phyloP scores from a whole-genome alignment of 2,329 filamentous ascomycete genomes.

The Ophiocordyceps sinensis region DNA sequence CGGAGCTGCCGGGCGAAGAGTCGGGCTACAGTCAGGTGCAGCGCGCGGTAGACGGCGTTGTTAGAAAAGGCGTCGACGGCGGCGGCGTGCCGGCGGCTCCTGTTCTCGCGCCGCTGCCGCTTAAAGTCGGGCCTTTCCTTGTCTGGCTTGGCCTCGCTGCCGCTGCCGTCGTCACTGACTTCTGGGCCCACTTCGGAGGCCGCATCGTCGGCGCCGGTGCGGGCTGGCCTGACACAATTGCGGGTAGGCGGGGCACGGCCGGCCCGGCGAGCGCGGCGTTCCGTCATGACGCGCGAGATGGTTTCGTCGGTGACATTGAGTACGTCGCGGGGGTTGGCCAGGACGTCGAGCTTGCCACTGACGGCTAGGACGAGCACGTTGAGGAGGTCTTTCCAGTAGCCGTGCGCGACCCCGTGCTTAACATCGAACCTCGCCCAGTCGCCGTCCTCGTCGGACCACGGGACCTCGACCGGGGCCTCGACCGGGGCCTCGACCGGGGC shows the following conservation, averaged over 20 bases:
- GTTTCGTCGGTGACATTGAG: constrained; percentile 21
- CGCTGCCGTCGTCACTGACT: neutral
- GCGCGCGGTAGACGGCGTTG: constrained; percentile 31
- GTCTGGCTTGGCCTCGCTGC: neutral
- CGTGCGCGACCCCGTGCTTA: constrained; percentile 35
- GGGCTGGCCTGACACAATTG: too few species aligned
- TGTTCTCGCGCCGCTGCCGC: neutral
- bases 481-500: too few species aligned
- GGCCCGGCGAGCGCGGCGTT: neutral
- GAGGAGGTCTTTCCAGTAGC: constrained; percentile 48
- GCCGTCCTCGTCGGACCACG: neutral
- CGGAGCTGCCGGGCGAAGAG: constrained; percentile 42
- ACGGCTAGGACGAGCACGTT: constrained; percentile 40
- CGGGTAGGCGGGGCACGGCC: too few species aligned
- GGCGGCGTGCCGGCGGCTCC: neutral
- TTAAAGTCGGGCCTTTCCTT: neutral
- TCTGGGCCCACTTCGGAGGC: neutral
- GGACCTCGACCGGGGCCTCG: too few species aligned
- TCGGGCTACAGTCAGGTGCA: constrained; percentile 37
- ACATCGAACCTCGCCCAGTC: constrained; percentile 21
- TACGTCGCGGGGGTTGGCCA: constrained; percentile 23
- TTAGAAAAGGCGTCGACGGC: constrained; percentile 19
- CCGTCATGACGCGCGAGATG: constrained; percentile 2
- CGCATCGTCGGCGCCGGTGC: neutral
- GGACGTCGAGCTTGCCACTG: constrained; percentile 28